Evolutionary conservation across 1,284 basidiomycete genomes (phyloP).

Genomic region (Tetrapyrgos nigripes): DNA sequence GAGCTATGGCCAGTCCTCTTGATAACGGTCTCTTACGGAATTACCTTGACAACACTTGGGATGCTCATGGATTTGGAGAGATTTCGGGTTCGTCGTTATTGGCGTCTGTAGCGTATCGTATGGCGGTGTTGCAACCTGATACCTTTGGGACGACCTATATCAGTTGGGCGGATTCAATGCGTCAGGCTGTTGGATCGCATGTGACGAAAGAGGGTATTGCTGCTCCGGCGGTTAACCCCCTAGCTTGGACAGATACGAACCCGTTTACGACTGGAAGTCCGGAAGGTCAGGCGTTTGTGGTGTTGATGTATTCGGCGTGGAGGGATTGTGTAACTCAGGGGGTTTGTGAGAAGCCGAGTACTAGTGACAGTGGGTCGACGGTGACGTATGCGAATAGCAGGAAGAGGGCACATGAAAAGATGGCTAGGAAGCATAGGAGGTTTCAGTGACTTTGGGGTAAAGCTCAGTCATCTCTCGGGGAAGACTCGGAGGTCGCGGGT

Average conservation of each 20-base stretch:
- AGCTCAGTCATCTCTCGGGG: too few relatives aligned
- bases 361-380: too few relatives aligned
- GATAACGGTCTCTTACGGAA: conserved; percentile 33
- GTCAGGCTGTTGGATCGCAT: not conserved
- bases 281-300: conserved; percentile 11
- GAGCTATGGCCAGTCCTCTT: conserved; percentile 36
- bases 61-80: conserved; percentile 44
- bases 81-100: conserved; percentile 48
- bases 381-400: too few relatives aligned
- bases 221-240: conserved; percentile 6
- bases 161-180: conserved; percentile 6
- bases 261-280: conserved; percentile 10
- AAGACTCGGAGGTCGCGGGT: too few relatives aligned
- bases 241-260: conserved; percentile 3
- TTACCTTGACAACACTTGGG: conserved; percentile 41
- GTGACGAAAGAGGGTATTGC: conserved; percentile 4
- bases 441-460: too few relatives aligned
- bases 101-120: conserved; percentile 26
- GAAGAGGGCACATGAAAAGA: too few relatives aligned
- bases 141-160: conserved; percentile 1
- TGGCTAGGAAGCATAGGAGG: too few relatives aligned
- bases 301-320: conserved; percentile 12
- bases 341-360: not conserved
- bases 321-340: conserved; percentile 4
- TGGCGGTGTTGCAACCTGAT: conserved; percentile 8